A percentile compares a stretch with the other conserved stretches of the same genome.
phyloP scores from a whole-genome alignment of 1,284 basidiomycete species.

The Stereum hirsutum region DNA sequence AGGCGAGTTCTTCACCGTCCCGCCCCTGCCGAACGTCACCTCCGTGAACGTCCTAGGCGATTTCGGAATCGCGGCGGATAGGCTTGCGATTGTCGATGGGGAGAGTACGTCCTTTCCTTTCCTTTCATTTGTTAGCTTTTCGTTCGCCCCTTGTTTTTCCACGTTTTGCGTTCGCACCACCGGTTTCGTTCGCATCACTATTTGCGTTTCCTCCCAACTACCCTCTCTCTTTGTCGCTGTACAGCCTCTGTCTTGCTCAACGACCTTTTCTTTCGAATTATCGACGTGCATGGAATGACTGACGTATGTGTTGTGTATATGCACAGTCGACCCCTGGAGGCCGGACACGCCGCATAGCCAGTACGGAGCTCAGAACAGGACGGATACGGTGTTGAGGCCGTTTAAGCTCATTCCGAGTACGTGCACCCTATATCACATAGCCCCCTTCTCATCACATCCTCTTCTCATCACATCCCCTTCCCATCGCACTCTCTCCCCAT shows the following conservation, averaged over 20 bases:
- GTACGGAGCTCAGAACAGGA: conserved; percentile 57
- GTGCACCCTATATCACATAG: too few relatives aligned
- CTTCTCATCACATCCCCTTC: neutral
- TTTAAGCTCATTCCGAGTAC: conserved; percentile 85
- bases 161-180: neutral
- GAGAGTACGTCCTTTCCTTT: conserved; percentile 38
- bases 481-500: neutral
- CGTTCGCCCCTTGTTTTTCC: too few relatives aligned
- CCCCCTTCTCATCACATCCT: neutral
- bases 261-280: too few relatives aligned
- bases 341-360: conserved; percentile 82
- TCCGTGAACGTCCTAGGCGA: conserved; percentile 75
- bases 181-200: neutral
- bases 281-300: too few relatives aligned
- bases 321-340: conserved; percentile 83
- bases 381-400: conserved; percentile 67
- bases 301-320: too few relatives aligned
- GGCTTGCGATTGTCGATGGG: conserved; percentile 83
- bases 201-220: too few relatives aligned
- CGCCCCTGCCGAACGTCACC: conserved; percentile 66
- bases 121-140: neutral
- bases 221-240: too few relatives aligned
- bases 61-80: conserved; percentile 66
- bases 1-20: conserved; percentile 69
- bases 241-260: too few relatives aligned